A percentile compares a stretch with the other conserved stretches of the same genome.
phyloP scores from a whole-genome alignment of 2,329 filamentous ascomycete species.

The Epichloe baconii region DNA sequence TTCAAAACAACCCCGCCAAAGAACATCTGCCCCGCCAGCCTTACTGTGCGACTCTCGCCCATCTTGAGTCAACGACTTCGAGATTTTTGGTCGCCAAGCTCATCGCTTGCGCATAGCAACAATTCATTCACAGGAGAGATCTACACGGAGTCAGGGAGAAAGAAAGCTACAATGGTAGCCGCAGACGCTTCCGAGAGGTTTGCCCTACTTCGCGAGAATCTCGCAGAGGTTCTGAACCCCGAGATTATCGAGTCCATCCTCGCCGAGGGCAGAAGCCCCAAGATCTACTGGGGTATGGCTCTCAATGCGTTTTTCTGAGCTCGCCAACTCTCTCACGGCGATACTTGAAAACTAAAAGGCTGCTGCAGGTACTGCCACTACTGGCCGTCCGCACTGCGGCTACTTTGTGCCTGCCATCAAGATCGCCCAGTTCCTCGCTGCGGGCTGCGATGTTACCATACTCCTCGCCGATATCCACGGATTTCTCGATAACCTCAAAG shows the following conservation, averaged over 20 bases:
- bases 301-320: neutral
- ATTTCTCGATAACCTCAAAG: constrained; percentile 74
- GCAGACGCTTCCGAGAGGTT: constrained; percentile 46
- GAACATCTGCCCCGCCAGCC: neutral
- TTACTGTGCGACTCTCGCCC: neutral
- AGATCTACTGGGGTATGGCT: constrained; percentile 66
- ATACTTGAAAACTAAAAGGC: no score
- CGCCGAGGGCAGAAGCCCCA: constrained; percentile 56
- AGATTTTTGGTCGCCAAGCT: no score
- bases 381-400: constrained; percentile 76
- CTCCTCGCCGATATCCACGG: constrained; percentile 65
- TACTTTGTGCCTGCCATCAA: constrained; percentile 86
- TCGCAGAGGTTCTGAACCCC: constrained; percentile 70
- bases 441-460: constrained; percentile 70
- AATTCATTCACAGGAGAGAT: neutral
- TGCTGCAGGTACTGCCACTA: constrained; percentile 58
- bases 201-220: constrained; percentile 64
- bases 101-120: no score
- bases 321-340: no score
- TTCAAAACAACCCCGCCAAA: neutral
- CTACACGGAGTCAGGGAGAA: neutral
- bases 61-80: neutral
- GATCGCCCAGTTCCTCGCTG: constrained; percentile 74
- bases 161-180: constrained; percentile 8
- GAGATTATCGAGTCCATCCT: constrained; percentile 69